phyloP scores from a whole-genome alignment of 2,329 filamentous ascomycete species.

The Cylindrodendrum hubeiense region DNA sequence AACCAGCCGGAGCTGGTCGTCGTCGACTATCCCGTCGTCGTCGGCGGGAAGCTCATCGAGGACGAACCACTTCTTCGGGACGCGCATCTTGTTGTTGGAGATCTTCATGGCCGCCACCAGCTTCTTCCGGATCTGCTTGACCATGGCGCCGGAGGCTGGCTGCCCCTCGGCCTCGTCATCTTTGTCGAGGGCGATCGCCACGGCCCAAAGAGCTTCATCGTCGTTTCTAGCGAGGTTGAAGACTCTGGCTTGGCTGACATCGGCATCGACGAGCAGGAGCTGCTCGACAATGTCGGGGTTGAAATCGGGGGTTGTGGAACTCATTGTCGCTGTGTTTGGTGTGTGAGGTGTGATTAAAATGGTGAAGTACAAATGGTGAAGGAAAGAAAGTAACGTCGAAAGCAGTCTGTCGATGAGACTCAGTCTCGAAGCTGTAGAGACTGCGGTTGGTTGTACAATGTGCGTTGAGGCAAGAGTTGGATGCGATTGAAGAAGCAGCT shows the following conservation, averaged over 20 bases:
- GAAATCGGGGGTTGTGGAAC: conserved; percentile 7
- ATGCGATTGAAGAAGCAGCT: conserved; percentile 5
- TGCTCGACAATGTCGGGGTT: conserved; percentile 17
- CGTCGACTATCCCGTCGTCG: conserved; percentile 2
- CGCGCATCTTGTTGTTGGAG: conserved; percentile 17
- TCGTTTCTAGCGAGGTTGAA: conserved; percentile 11
- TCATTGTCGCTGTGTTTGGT: conserved; percentile 1
- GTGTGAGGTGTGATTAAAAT: conserved; percentile 12
- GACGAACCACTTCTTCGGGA: conserved; percentile 21
- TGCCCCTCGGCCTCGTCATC: conserved; percentile 6
- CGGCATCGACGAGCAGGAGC: conserved; percentile 17
- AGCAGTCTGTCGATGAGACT: conserved; percentile 15
- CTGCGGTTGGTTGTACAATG: conserved; percentile 7
- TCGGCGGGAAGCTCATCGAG: conserved; percentile 16
- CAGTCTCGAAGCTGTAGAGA: conserved; percentile 16
- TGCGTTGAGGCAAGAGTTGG: conserved; percentile 8
- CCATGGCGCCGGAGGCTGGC: not conserved
- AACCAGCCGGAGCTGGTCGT: conserved; percentile 14
- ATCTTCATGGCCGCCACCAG: conserved; percentile 16
- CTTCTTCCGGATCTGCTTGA: conserved; percentile 17
- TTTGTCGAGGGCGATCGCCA: conserved; percentile 12
- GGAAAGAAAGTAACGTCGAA: conserved; percentile 10
- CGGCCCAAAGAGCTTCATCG: conserved; percentile 12
- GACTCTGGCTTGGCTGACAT: conserved; percentile 16
- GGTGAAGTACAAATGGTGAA: conserved; percentile 1